These are phyloP conservation scores for Acanthamoeba lenticulata DNA, from an alignment of 208 protist species.

Conservation along the genomic window DNA sequence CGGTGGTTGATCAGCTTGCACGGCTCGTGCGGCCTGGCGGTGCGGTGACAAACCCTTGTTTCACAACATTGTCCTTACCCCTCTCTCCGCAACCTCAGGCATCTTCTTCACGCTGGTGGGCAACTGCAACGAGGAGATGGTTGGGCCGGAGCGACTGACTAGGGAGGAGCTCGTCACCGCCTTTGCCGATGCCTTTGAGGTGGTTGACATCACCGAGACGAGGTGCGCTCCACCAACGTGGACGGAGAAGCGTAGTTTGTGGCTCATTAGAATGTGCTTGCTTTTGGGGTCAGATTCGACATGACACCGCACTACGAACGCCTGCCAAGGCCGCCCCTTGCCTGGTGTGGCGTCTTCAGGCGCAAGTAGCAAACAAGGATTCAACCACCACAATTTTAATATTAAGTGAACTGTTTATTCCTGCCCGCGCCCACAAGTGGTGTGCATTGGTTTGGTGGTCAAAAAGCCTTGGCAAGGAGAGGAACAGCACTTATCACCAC, in stretches of 20 bases:
- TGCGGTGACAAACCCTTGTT: not conserved
- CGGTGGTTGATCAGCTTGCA: not conserved
- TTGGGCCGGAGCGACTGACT: not conserved
- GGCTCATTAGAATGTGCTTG: too few species aligned
- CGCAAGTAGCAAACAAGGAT: too few species aligned
- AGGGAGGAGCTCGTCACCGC: not conserved
- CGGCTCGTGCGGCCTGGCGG: not conserved
- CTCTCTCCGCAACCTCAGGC: not conserved
- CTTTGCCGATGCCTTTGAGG: not conserved
- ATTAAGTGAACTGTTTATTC: too few species aligned
- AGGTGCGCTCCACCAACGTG: not conserved
- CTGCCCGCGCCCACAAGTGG: too few species aligned
- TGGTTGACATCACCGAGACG: not conserved
- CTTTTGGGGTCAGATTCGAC: not conserved
- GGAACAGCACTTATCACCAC: too few species aligned
- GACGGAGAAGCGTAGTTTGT: too few species aligned
- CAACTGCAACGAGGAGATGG: conserved; percentile 11
- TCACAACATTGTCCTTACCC: not conserved
- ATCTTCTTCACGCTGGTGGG: not conserved
- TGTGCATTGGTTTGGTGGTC: too few species aligned
- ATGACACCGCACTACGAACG: not conserved
- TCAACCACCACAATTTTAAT: too few species aligned
- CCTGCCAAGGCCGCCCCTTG: not conserved
- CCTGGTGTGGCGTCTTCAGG: conserved; percentile 34
- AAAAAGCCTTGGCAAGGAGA: too few species aligned